Percentiles rank a stretch among this genome's conserved stretches.
phyloP scores from a whole-genome alignment of 1,284 basidiomycete species.

The Gomphus bonarii region DNA sequence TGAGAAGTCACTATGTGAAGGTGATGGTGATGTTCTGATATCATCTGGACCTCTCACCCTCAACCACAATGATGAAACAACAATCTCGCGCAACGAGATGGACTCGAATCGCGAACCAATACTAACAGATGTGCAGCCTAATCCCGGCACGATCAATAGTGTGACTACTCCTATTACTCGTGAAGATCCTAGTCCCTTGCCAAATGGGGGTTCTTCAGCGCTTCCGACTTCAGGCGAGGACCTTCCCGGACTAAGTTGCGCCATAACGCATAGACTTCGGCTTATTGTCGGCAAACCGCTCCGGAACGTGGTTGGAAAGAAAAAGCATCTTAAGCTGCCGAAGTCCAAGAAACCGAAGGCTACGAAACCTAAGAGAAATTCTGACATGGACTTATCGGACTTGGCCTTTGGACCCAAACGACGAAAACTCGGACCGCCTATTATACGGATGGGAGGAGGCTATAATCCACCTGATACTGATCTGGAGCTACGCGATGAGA shows the following conservation, averaged over 20 bases:
- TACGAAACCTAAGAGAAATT: not conserved
- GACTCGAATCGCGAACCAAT: not conserved
- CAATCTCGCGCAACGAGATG: not conserved
- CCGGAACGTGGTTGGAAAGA: not conserved
- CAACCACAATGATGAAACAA: not conserved
- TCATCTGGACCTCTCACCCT: not conserved
- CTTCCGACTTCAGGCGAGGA: not conserved
- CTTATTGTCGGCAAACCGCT: not conserved
- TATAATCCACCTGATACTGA: not conserved
- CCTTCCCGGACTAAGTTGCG: not conserved
- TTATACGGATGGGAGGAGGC: not conserved
- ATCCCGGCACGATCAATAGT: not conserved
- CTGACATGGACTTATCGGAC: not conserved
- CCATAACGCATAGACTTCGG: not conserved
- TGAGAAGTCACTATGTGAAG: not conserved
- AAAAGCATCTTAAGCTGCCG: not conserved
- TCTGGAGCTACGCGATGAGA: not conserved
- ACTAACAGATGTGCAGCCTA: not conserved
- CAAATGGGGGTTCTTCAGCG: not conserved
- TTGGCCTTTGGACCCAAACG: not conserved
- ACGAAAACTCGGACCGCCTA: not conserved
- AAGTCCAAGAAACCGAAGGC: not conserved
- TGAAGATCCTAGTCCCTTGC: not conserved
- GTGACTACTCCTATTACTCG: not conserved
- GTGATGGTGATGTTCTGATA: not conserved